phyloP scores from a whole-genome alignment of 1,284 basidiomycete genomes.

The Ustilago hordei region DNA sequence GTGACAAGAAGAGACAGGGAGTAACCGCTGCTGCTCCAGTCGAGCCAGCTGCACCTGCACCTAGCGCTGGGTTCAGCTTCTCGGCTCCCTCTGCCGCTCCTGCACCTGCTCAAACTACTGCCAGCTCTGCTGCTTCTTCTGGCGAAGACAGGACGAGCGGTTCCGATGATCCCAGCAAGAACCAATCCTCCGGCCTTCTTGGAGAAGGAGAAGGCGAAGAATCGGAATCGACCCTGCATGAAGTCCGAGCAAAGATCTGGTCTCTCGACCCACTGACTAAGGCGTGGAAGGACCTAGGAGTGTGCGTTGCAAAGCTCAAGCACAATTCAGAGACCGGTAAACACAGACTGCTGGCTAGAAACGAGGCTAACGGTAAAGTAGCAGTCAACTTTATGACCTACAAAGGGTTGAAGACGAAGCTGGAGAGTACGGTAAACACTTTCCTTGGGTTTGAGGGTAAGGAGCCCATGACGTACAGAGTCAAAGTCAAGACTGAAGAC shows the following conservation, averaged over 20 bases:
- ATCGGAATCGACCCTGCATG: conserved; percentile 49
- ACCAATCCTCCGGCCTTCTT: conserved; percentile 35
- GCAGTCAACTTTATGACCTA: conserved; percentile 61
- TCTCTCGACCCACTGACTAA: conserved; percentile 46
- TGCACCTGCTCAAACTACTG: background rate
- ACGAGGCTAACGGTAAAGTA: conserved; percentile 64
- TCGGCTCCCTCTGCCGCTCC: conserved; percentile 5
- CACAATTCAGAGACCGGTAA: conserved; percentile 42
- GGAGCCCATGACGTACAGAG: conserved; percentile 54
- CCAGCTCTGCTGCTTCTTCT: background rate
- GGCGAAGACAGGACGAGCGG: conserved; percentile 8
- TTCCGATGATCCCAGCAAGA: conserved; percentile 22
- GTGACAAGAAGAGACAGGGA: background rate
- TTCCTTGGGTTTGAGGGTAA: conserved; percentile 60
- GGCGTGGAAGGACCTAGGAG: conserved; percentile 62
- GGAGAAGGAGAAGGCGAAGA: conserved; percentile 65
- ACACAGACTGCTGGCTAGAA: conserved; percentile 56
- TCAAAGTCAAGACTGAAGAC: conserved; percentile 63
- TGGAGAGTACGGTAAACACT: conserved; percentile 51
- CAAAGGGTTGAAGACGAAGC: conserved; percentile 41
- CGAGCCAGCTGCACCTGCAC: background rate
- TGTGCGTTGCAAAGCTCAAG: conserved; percentile 62
- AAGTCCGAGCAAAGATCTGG: conserved; percentile 64
- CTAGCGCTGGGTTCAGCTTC: conserved; percentile 30
- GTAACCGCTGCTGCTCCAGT: background rate